Evolutionary conservation across 2,329 filamentous ascomycete genomes (phyloP).

Genomic region (Beauveria scarabaeidicola): DNA sequence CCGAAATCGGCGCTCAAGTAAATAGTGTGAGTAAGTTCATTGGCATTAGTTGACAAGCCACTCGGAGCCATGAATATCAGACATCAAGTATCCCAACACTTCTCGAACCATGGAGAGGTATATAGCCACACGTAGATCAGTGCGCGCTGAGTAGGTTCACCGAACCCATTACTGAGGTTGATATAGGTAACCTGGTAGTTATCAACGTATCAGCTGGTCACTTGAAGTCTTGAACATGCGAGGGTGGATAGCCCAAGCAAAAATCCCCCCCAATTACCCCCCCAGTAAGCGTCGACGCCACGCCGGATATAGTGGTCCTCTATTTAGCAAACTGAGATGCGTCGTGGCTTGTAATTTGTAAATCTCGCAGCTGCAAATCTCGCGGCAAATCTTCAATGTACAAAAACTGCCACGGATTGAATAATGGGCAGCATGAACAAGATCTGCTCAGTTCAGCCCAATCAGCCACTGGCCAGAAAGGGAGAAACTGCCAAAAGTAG

Average conservation of each 20-base stretch:
- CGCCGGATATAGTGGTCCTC: not conserved
- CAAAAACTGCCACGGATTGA: not conserved
- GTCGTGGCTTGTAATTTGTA: not conserved
- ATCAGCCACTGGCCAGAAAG: too few relatives aligned
- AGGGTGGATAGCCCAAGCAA: not conserved
- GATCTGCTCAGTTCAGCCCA: too few relatives aligned
- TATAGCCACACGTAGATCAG: not conserved
- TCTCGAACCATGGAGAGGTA: too few relatives aligned
- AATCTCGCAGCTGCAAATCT: not conserved
- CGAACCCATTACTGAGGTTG: not conserved
- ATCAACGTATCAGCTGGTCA: too few relatives aligned
- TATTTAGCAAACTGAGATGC: not conserved
- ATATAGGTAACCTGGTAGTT: not conserved
- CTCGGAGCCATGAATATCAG: not conserved
- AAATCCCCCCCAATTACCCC: too few relatives aligned
- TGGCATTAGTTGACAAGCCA: not conserved
- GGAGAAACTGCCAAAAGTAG: too few relatives aligned
- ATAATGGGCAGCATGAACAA: too few relatives aligned
- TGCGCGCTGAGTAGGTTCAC: not conserved
- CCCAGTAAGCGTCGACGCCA: not conserved
- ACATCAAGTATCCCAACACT: too few relatives aligned
- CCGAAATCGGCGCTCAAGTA: not conserved
- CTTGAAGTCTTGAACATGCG: too few relatives aligned
- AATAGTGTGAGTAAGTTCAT: not conserved
- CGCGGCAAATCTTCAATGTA: not conserved